Evolutionary conservation across 2,329 filamentous ascomycete genomes (phyloP).

Genomic region (Verticillium isaacii): DNA sequence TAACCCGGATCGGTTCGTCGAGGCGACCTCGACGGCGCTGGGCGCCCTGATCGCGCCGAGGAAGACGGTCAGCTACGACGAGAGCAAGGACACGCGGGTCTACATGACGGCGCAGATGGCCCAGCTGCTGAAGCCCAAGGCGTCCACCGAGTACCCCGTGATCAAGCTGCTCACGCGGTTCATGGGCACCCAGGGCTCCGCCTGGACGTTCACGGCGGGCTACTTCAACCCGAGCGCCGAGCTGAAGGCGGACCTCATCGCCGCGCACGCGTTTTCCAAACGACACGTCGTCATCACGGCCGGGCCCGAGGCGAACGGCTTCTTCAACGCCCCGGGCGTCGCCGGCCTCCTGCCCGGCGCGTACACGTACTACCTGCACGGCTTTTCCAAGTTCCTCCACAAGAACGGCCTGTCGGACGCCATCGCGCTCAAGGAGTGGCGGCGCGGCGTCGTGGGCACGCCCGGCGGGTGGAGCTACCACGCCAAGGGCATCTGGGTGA

Average conservation of each 20-base stretch:
- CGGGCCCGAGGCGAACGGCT: conserved; percentile 90
- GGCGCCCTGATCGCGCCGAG: conserved; percentile 51
- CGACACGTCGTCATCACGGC: conserved; percentile 83
- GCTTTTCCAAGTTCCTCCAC: conserved; percentile 64
- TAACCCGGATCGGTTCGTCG: conserved; percentile 64
- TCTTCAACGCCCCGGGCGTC: conserved; percentile 82
- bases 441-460: conserved; percentile 72
- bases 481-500: conserved; percentile 92
- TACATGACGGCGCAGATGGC: conserved; percentile 88
- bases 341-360: conserved; percentile 87
- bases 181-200: conserved; percentile 59
- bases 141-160: conserved; percentile 83
- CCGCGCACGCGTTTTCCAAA: conserved; percentile 52
- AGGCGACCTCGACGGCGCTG: conserved; percentile 62
- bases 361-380: conserved; percentile 81
- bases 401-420: conserved; percentile 41
- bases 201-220: conserved; percentile 86
- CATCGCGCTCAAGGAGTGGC: conserved; percentile 83
- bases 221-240: conserved; percentile 96
- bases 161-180: conserved; percentile 69
- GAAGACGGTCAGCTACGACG: background rate
- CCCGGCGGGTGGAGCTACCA: conserved; percentile 95
- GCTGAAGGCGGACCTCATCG: conserved; percentile 72
- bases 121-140: conserved; percentile 71
- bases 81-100: conserved; percentile 58